Evolutionary conservation across 2,329 filamentous ascomycete genomes (phyloP).

Genomic region (Apiospora saccharicola): DNA sequence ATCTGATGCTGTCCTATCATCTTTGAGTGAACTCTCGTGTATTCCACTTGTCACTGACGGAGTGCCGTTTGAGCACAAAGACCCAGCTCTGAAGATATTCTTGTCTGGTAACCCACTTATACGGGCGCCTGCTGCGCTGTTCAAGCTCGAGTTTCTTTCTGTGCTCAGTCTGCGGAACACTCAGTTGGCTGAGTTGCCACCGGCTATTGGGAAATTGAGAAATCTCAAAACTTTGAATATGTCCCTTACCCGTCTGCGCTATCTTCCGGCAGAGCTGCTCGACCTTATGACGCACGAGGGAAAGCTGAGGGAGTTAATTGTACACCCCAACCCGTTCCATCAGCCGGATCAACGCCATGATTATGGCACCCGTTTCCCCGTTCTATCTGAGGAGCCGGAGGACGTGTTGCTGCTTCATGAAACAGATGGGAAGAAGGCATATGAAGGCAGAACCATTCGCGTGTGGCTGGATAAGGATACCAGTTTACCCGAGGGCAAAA

Average conservation of each 20-base stretch:
- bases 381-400: not conserved
- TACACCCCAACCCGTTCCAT: constrained; percentile 71
- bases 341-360: constrained; percentile 8
- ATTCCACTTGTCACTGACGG: constrained; percentile 62
- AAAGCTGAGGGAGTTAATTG: constrained; percentile 58
- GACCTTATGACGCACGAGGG: constrained; percentile 56
- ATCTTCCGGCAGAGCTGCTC: constrained; percentile 69
- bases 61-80: constrained; percentile 65
- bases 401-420: not conserved
- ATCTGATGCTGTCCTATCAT: constrained; percentile 63
- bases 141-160: constrained; percentile 67
- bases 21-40: constrained; percentile 60
- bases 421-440: not conserved
- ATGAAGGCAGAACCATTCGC: not conserved
- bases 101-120: constrained; percentile 66
- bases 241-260: constrained; percentile 67
- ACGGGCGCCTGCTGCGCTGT: constrained; percentile 65
- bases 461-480: constrained; percentile 32
- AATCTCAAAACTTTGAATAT: constrained; percentile 71
- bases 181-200: constrained; percentile 65
- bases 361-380: not conserved
- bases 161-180: constrained; percentile 73
- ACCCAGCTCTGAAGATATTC: constrained; percentile 67
- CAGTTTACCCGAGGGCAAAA: not conserved
- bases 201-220: constrained; percentile 62